Base-by-base conservation (phyloP, 305 asterid species). In the Fraxinus sp. region DNA sequence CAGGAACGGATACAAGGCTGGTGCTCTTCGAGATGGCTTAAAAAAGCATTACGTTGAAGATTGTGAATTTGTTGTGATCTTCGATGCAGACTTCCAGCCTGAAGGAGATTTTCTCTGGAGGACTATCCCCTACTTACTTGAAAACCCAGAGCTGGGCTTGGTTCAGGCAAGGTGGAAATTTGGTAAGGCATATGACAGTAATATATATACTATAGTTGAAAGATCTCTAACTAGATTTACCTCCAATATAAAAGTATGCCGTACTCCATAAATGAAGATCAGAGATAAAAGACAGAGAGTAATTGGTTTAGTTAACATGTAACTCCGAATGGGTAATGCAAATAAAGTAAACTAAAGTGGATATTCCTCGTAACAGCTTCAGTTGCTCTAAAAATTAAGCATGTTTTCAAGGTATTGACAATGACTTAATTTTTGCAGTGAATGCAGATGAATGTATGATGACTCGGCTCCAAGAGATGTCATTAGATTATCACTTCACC, bases 401-500 rank as follows among this genome's bases (percentile, higher is more conserved):
- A 57, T 37, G 75, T 32, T 72, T 80, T 79, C 83, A 70, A 62
- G 85, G 37, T 68, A n/a, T 49, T 80, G 28, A 80, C 46, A 62
- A 66, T 22, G 74, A 75, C 62, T 78, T 62, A 33, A 80, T 81
- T 87, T 88, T 84, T 79, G 83, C 89, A 93, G 97, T 93, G 57
- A 95, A 93, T 70, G 97, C 97, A 78, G 91, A 93, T 86, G 97
- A 93, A 87, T 93, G 98, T 85, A 81, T 95, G 83, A 92, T 93
- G 97, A 95, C 98, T 57, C 90, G 97, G 59, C 94, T 93, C 82
- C 98, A 92, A 84, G 92, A 92, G 86, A 95, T 95, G 97, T 90
- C 98, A 80, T 70, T 95, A 46, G 91, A 92, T 86, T 94, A 92
- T 80, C 98, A 94, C 87, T 93, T 94, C 85, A 89, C 85, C 66